Percentiles rank a stretch among this genome's conserved stretches.
Evolutionary conservation across 306 rosid genomes (phyloP).

Genomic region (Mimosa pudica): DNA sequence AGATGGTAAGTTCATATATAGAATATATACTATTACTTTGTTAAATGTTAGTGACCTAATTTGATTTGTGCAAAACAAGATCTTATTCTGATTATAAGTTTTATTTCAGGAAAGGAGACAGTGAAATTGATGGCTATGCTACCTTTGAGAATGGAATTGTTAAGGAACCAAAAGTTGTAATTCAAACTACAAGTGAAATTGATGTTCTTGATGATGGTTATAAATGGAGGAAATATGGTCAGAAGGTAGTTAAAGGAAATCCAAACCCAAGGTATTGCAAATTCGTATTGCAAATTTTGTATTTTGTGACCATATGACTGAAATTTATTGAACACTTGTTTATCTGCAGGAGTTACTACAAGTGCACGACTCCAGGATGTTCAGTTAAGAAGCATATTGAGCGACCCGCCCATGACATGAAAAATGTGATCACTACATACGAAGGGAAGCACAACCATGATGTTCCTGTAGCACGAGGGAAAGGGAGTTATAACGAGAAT

Average conservation of each 20-base stretch:
- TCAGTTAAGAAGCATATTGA: constrained; percentile 92
- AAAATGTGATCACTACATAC: constrained; percentile 92
- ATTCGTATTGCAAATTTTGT: background rate
- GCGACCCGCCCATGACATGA: constrained; percentile 76
- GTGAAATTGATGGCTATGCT: constrained; percentile 55
- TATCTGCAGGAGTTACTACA: constrained; percentile 85
- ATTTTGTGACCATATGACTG: constrained; percentile 1
- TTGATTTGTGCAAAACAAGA: constrained; percentile 9
- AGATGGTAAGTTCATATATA: constrained; percentile 69
- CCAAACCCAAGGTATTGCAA: constrained; percentile 84
- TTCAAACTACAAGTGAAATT: constrained; percentile 93
- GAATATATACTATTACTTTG: background rate
- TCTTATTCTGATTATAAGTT: constrained; percentile 23
- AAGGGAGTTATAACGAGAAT: constrained; percentile 46
- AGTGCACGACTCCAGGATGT: constrained; percentile 80
- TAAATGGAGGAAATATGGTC: constrained; percentile 98
- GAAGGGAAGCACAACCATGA: constrained; percentile 97
- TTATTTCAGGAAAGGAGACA: constrained; percentile 73
- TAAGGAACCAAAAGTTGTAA: constrained; percentile 94
- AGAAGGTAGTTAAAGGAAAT: constrained; percentile 96
- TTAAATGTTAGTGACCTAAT: background rate
- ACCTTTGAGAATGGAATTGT: constrained; percentile 67
- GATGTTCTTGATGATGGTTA: constrained; percentile 95
- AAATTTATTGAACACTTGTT: constrained; percentile 18
- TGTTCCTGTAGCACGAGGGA: constrained; percentile 88